Conservation (phyloP, 805 yeast genomes). For the Nakazawaea siamensis region DNA sequence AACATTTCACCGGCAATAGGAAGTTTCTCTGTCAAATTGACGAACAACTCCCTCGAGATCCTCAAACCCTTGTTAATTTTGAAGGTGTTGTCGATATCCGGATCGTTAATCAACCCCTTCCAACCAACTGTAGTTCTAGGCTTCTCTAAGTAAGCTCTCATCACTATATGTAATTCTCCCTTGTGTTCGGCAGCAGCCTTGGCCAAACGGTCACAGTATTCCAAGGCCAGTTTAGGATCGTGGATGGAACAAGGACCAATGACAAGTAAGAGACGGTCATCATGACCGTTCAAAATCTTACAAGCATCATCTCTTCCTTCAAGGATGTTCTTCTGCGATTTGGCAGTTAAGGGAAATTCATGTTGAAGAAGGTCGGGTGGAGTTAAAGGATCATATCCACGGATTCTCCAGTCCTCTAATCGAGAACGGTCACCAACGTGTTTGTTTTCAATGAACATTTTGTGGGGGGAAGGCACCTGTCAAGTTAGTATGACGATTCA, state of each 20-base stretch:
- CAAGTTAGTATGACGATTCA: neutral
- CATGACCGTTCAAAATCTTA: conserved; percentile 68
- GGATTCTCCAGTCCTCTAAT: conserved; percentile 68
- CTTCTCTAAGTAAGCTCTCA: conserved; percentile 97
- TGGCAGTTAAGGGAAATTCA: conserved; percentile 63
- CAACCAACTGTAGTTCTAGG: conserved; percentile 99
- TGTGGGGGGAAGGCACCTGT: conserved; percentile 17
- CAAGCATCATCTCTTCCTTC: conserved; percentile 72
- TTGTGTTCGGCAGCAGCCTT: conserved; percentile 52
- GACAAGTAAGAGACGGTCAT: conserved; percentile 81
- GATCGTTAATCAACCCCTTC: conserved; percentile 97
- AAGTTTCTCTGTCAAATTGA: conserved; percentile 68
- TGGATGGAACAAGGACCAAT: conserved; percentile 98
- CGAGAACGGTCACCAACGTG: conserved; percentile 78
- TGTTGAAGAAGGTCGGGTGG: conserved; percentile 90
- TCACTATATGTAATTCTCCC: conserved; percentile 74
- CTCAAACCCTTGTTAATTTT: conserved; percentile 91
- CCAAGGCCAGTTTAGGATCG: conserved; percentile 87
- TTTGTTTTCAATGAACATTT: conserved; percentile 80
- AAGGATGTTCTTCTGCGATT: conserved; percentile 54
- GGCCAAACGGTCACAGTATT: conserved; percentile 66
- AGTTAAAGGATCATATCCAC: conserved; percentile 92
- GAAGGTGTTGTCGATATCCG: conserved; percentile 89
- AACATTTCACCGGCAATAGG: conserved; percentile 98
- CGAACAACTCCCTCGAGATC: conserved; percentile 80